Evolutionary conservation across 169 alveolate species (phyloP), one percentile per base, ranked within the genome.

Genomic region (Eimeria acervulina): DNA sequence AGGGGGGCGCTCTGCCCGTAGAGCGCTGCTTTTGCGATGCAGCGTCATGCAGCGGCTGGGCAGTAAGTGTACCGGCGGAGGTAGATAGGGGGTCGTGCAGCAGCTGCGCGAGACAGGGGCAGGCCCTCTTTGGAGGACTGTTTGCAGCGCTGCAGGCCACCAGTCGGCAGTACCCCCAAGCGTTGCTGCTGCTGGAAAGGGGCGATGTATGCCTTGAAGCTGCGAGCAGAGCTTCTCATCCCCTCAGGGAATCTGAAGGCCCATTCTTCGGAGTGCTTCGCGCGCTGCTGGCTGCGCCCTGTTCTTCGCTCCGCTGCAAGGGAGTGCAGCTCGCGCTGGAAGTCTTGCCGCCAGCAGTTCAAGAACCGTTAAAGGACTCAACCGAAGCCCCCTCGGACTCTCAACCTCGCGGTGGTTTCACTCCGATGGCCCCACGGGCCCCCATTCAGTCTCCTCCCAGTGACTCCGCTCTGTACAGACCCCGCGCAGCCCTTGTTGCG

Each of bases 121-220:
- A 51, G 33, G 78, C 76, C 4, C 52, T 84, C 74, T n/a, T 84
- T 13, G 92, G 66, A 23, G 92, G 92, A 31, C 31, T 84, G 51
- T 84, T 84, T 31, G 61, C 92, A 3, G 78, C 66, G 92, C 40
- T 84, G 92, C 92, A 55, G 78, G 92, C 92, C 33, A 55, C 42
- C 33, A 38, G 76, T 31, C 61, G 61, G 55, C 92, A 68, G 33
- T 84, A 84, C 78, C 92, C 92, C 8, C 76, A 55, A 55, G 72
- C 59, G 15, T 51, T 84, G 92, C 92, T 52, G 44, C 33, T 74
- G 52, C 21, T 74, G 55, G 33, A 33, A 7, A 8, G 31, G 4
- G 47, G 26, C 52, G 28, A 40, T 19, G 59, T 6, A 26, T 4
- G 59, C 55, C 36, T 8, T 19, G 36, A 33, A 2, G 68, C 44